Evolutionary conservation across 495 filamentous ascomycete genomes (phyloP).

Genomic region (Aspergillus bridgeri): DNA sequence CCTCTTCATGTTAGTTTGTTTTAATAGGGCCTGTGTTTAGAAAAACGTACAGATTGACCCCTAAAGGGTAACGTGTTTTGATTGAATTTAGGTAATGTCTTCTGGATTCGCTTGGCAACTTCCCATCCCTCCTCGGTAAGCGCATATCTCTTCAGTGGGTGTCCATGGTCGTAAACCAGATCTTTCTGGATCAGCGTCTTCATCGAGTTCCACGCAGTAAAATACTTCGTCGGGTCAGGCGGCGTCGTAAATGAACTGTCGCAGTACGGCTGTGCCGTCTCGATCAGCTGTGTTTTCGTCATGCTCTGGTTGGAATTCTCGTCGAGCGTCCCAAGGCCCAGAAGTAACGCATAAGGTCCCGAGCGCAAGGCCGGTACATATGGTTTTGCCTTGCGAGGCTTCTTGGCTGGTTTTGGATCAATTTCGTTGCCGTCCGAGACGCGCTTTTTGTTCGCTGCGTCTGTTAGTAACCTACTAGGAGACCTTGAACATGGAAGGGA

Average conservation of each 20-base stretch:
- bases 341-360: slow-evolving; percentile 69
- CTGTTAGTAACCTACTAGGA: slow-evolving; percentile 7
- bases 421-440: slow-evolving; percentile 39
- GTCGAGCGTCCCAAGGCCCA: slow-evolving; percentile 60
- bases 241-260: slow-evolving; percentile 73
- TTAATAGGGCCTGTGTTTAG: not conserved
- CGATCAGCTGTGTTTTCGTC: slow-evolving; percentile 67
- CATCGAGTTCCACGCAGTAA: slow-evolving; percentile 86
- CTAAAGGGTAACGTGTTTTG: slow-evolving; percentile 21
- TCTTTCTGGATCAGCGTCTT: slow-evolving; percentile 73
- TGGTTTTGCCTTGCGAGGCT: slow-evolving; percentile 57
- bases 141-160: slow-evolving; percentile 63
- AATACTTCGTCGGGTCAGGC: slow-evolving; percentile 62
- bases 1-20: slow-evolving; percentile 8
- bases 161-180: slow-evolving; percentile 66
- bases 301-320: slow-evolving; percentile 55
- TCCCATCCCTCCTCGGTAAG: slow-evolving; percentile 81
- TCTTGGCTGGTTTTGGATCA: slow-evolving; percentile 54
- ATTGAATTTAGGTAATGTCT: slow-evolving; percentile 32
- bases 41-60: slow-evolving; percentile 14
- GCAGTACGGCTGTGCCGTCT: slow-evolving; percentile 66
- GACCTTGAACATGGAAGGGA: not conserved
- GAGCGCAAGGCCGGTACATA: slow-evolving; percentile 73
- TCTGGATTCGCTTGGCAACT: slow-evolving; percentile 64
- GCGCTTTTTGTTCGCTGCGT: slow-evolving; percentile 35